A percentile compares a stretch with the other conserved stretches of the same genome.
These are phyloP conservation scores for Cladosporium sphaerospermum DNA, from an alignment of 2,329 filamentous ascomycete species.

Conservation along the genomic window DNA sequence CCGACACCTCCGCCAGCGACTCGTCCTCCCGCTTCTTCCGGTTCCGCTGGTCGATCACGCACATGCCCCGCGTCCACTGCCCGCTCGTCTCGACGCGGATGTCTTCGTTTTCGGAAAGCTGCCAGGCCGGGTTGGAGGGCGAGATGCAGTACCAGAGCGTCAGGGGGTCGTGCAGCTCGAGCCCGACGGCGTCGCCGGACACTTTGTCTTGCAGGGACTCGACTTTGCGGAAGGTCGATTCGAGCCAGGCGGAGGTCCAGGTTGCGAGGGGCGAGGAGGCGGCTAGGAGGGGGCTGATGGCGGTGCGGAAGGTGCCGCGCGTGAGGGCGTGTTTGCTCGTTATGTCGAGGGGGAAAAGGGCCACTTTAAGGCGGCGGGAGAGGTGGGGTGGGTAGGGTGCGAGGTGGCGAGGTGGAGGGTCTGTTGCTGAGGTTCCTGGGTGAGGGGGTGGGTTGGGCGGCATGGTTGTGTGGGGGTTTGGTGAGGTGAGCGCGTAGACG, in stretches of 20 bases:
- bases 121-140: slow-evolving; percentile 27
- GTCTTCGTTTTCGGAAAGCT: slow-evolving; percentile 55
- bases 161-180: slow-evolving; percentile 44
- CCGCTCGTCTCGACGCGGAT: slow-evolving; percentile 83
- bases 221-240: slow-evolving; percentile 42
- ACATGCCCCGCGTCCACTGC: slow-evolving; percentile 93
- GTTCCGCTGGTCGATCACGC: slow-evolving; percentile 68
- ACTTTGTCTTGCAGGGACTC: slow-evolving; percentile 33
- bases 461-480: slow-evolving; percentile 69
- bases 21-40: slow-evolving; percentile 46
- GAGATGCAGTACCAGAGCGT: slow-evolving; percentile 32
- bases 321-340: slow-evolving; percentile 40
- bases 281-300: slow-evolving; percentile 21
- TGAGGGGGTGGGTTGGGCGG: slow-evolving; percentile 54
- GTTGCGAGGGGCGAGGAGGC: slow-evolving; percentile 38
- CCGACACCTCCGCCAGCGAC: slow-evolving; percentile 53
- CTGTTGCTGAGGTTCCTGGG: slow-evolving; percentile 21
- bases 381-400: slow-evolving; percentile 38
- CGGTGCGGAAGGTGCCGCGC: slow-evolving; percentile 32
- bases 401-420: slow-evolving; percentile 28
- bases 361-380: slow-evolving; percentile 37
- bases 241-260: slow-evolving; percentile 42
- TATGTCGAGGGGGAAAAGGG: slow-evolving; percentile 45
- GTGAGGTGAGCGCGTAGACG: slow-evolving; percentile 44
- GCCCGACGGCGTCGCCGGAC: slow-evolving; percentile 31